These are phyloP conservation scores for Talaromyces sp. DNA, from an alignment of 2,329 filamentous ascomycete species.

Conservation along the genomic window DNA sequence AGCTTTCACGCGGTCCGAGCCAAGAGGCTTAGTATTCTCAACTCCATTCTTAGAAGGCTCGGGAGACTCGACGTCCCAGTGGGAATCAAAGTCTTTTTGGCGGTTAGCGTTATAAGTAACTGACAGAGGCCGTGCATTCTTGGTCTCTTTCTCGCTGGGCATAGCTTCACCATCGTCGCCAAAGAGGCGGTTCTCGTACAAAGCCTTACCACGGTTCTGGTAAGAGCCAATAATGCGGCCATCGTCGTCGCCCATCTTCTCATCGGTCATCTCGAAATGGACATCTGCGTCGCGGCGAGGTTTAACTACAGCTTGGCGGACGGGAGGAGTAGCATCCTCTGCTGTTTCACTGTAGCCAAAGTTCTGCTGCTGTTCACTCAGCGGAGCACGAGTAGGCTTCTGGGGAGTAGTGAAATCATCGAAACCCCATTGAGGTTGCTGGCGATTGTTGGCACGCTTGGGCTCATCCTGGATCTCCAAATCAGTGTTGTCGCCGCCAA, in stretches of 20 bases:
- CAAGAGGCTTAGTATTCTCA: slow-evolving; percentile 46
- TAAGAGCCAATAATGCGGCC: slow-evolving; percentile 48
- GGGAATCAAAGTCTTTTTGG: slow-evolving; percentile 73
- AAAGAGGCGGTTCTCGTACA: slow-evolving; percentile 79
- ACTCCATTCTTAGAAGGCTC: slow-evolving; percentile 40
- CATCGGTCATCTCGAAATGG: slow-evolving; percentile 84
- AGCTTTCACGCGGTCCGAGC: slow-evolving; percentile 67
- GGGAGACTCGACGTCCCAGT: slow-evolving; percentile 67
- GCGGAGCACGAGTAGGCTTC: slow-evolving; percentile 68
- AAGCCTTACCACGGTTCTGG: slow-evolving; percentile 67
- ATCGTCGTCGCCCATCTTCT: slow-evolving; percentile 58
- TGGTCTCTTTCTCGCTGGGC: slow-evolving; percentile 19
- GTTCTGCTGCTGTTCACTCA: slow-evolving; percentile 72
- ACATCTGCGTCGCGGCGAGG: slow-evolving; percentile 76
- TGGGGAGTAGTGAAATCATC: slow-evolving; percentile 83
- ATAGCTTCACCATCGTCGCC: slow-evolving; percentile 64
- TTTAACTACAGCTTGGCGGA: slow-evolving; percentile 62
- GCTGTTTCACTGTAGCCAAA: slow-evolving; percentile 74
- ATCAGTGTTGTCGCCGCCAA: slow-evolving; percentile 35
- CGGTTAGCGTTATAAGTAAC: slow-evolving; percentile 71
- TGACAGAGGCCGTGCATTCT: slow-evolving; percentile 57
- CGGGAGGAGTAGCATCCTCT: slow-evolving; percentile 40
- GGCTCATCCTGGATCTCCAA: slow-evolving; percentile 50
- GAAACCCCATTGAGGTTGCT: slow-evolving; percentile 62
- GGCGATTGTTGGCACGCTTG: slow-evolving; percentile 73